phyloP scores from a whole-genome alignment of 2,329 filamentous ascomycete genomes.

The Fusarium cyanostomum region DNA sequence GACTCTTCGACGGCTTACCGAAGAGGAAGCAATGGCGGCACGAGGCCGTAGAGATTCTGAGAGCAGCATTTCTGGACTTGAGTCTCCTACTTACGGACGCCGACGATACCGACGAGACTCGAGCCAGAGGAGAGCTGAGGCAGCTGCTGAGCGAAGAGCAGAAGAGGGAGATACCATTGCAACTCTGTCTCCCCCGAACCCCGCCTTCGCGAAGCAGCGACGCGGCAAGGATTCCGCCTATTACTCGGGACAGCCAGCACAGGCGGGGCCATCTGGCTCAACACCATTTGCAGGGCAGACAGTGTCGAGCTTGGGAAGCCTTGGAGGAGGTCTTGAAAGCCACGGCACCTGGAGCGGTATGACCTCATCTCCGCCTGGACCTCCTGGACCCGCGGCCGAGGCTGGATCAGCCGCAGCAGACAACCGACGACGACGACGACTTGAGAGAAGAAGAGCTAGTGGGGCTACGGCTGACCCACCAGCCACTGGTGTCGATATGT shows the following conservation, averaged over 20 bases:
- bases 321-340: conserved; percentile 55
- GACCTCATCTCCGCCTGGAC: conserved; percentile 55
- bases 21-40: conserved; percentile 63
- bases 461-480: conserved; percentile 38
- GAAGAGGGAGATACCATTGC: conserved; percentile 53
- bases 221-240: conserved; percentile 69
- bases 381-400: conserved; percentile 47
- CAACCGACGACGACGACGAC: conserved; percentile 63
- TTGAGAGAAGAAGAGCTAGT: conserved; percentile 61
- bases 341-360: conserved; percentile 65
- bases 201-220: conserved; percentile 63
- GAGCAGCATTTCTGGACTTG: conserved; percentile 66
- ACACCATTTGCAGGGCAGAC: conserved; percentile 51
- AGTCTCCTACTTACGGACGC: conserved; percentile 56
- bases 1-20: conserved; percentile 68
- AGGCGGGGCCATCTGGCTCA: conserved; percentile 51
- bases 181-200: conserved; percentile 64
- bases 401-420: conserved; percentile 56
- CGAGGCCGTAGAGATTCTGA: conserved; percentile 60
- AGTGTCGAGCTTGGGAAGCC: conserved; percentile 58
- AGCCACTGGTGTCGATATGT: conserved; percentile 31
- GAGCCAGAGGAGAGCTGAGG: conserved; percentile 57
- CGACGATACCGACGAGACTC: conserved; percentile 65
- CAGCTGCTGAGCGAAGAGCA: conserved; percentile 56
- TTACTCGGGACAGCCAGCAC: conserved; percentile 61